Percentiles rank a stretch among this genome's conserved stretches.
Conservation (phyloP, 306 rosid genomes). For the Dalbergia cochinchinensis region DNA sequence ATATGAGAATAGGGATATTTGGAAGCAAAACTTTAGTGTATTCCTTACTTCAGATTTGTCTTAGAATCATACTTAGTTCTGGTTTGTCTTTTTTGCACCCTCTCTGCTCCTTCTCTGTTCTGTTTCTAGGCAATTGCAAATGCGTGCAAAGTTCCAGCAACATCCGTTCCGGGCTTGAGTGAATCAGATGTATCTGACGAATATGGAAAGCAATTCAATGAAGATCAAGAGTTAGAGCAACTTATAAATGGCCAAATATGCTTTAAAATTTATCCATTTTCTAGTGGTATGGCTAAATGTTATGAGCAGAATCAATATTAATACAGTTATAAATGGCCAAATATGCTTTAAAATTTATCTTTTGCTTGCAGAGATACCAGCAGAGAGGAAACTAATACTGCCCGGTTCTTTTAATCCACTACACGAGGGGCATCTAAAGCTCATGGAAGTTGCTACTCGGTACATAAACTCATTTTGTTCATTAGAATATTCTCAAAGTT, state of each 20-base stretch:
- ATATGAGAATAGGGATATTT: constrained; percentile 35
- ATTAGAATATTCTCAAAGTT: constrained; percentile 11
- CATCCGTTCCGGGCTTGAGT: constrained; percentile 62
- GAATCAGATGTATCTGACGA: constrained; percentile 73
- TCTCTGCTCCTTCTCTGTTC: constrained; percentile 46
- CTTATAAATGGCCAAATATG: constrained; percentile 81
- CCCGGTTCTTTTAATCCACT: constrained; percentile 95
- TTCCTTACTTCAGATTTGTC: constrained; percentile 31
- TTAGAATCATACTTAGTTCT: constrained; percentile 44
- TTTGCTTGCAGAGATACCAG: constrained; percentile 58
- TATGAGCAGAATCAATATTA: constrained; percentile 17
- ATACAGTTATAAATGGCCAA: no score
- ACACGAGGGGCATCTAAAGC: constrained; percentile 89
- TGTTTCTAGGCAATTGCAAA: constrained; percentile 82
- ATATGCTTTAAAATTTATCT: no score
- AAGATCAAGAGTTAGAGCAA: constrained; percentile 83
- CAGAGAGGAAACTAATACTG: constrained; percentile 78
- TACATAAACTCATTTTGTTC: constrained; percentile 45
- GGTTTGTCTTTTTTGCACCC: constrained; percentile 3
- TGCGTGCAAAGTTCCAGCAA: constrained; percentile 81
- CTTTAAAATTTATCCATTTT: constrained; percentile 82
- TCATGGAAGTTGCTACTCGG: constrained; percentile 88
- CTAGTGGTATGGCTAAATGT: constrained; percentile 64
- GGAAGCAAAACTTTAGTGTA: constrained; percentile 40
- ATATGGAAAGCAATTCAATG: constrained; percentile 66